Evolutionary conservation across 2,329 filamentous ascomycete species (phyloP).

Genomic region (Xylariaceae sp.): DNA sequence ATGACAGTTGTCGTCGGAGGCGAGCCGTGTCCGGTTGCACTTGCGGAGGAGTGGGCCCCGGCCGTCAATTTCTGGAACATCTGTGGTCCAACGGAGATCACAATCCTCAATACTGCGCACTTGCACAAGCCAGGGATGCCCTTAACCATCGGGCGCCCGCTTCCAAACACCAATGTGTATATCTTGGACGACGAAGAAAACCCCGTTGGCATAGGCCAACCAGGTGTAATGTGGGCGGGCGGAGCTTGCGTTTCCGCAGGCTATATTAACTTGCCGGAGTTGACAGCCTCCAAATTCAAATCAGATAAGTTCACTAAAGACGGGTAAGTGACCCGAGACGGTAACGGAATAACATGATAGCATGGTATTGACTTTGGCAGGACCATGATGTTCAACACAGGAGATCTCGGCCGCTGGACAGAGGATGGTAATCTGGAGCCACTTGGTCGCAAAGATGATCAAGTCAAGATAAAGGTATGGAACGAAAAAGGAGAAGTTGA

Average conservation of each 20-base stretch:
- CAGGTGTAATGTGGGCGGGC: slow-evolving; percentile 54
- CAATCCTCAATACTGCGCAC: slow-evolving; percentile 55
- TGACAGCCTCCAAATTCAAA: slow-evolving; percentile 46
- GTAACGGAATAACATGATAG: slow-evolving; percentile 1
- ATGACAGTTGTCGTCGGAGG: slow-evolving; percentile 51
- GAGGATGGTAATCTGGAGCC: slow-evolving; percentile 49
- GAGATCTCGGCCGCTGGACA: slow-evolving; percentile 53
- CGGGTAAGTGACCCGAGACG: slow-evolving; percentile 35
- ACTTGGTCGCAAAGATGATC: slow-evolving; percentile 55
- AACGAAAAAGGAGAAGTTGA: not conserved
- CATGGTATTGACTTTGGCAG: slow-evolving; percentile 17
- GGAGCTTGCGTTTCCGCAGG: slow-evolving; percentile 51
- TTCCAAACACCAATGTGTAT: slow-evolving; percentile 54
- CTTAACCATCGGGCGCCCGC: slow-evolving; percentile 51
- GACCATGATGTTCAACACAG: slow-evolving; percentile 55
- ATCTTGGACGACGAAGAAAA: slow-evolving; percentile 44
- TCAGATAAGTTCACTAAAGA: slow-evolving; percentile 47
- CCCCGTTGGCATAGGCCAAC: slow-evolving; percentile 41
- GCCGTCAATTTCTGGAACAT: slow-evolving; percentile 49
- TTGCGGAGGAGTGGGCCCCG: slow-evolving; percentile 54
- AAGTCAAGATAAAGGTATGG: slow-evolving; percentile 54
- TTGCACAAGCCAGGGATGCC: slow-evolving; percentile 40
- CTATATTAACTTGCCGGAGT: slow-evolving; percentile 48
- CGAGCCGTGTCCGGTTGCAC: slow-evolving; percentile 37
- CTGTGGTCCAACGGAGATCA: slow-evolving; percentile 57